Conservation (phyloP, 371 early-diverging fungal species). For the Syncephalastrum monosporum region DNA sequence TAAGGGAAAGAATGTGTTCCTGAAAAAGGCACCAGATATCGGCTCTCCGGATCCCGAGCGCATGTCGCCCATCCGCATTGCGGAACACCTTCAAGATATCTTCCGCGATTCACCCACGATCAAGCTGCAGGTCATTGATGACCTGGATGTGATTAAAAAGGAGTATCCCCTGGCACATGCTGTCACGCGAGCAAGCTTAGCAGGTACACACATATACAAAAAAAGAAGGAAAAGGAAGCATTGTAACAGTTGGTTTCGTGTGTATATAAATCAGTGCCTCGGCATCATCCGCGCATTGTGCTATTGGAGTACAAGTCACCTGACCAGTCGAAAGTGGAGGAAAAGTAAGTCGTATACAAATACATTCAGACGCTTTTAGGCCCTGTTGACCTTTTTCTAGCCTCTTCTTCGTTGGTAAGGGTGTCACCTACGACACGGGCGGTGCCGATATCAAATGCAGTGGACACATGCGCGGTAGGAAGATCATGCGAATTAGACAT, state of each 20-base stretch:
- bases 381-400: slow-evolving; percentile 24
- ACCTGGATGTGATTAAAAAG: slow-evolving; percentile 64
- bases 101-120: slow-evolving; percentile 48
- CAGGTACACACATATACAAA: slow-evolving; percentile 33
- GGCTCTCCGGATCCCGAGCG: slow-evolving; percentile 88
- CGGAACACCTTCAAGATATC: slow-evolving; percentile 64
- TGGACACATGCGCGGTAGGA: slow-evolving; percentile 76
- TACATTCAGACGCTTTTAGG: no score
- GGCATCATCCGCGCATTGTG: slow-evolving; percentile 80
- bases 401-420: slow-evolving; percentile 88
- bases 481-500: not conserved
- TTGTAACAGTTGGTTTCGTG: no score
- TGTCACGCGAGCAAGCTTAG: slow-evolving; percentile 76
- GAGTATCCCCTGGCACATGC: slow-evolving; percentile 86
- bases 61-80: slow-evolving; percentile 79
- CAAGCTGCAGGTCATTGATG: slow-evolving; percentile 63
- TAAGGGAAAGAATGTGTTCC: not conserved
- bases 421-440: slow-evolving; percentile 90
- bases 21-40: slow-evolving; percentile 51
- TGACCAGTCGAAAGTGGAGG: slow-evolving; percentile 73
- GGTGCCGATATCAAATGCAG: slow-evolving; percentile 86
- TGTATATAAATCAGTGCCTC: slow-evolving; percentile 42
- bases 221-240: no score
- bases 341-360: slow-evolving; percentile 59
- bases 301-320: slow-evolving; percentile 77